A percentile compares a stretch with the other conserved stretches of the same genome.
Conservation (phyloP, 257 asterid genomes). For the Solanum pimpinellifolium region DNA sequence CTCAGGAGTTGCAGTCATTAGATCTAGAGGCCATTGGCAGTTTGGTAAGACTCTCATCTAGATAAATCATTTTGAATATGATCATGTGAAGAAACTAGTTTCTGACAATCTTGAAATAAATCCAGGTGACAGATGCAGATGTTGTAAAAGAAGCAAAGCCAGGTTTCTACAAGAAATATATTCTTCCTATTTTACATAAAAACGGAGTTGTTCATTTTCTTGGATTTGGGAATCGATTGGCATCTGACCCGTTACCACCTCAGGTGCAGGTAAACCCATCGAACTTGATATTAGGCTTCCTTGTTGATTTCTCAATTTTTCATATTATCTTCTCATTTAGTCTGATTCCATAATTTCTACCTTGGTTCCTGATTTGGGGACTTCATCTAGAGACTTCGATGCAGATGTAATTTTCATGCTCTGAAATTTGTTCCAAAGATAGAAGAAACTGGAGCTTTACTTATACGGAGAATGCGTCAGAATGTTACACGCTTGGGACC, state of each 20-base stretch:
- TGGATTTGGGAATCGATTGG: conserved; percentile 99
- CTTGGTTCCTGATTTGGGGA: conserved; percentile 59
- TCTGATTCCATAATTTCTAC: conserved; percentile 2
- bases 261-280: conserved; percentile 56
- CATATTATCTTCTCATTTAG: background rate
- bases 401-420: conserved; percentile 97
- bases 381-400: conserved; percentile 97
- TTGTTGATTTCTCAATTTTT: conserved; percentile 3
- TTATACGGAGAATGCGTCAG: conserved; percentile 81
- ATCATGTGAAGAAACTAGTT: background rate
- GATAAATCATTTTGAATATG: background rate
- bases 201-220: conserved; percentile 85
- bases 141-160: conserved; percentile 93
- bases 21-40: conserved; percentile 95
- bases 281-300: background rate
- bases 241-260: conserved; percentile 87
- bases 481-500: conserved; percentile 63
- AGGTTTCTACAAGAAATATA: conserved; percentile 68
- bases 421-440: conserved; percentile 86
- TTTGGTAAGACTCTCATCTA: conserved; percentile 45
- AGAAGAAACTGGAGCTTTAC: conserved; percentile 83
- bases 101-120: background rate
- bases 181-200: conserved; percentile 79
- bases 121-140: conserved; percentile 76
- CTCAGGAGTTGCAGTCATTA: conserved; percentile 65